Evolutionary conservation across 345 rosid species (phyloP), one percentile per base, ranked within the genome.

Genomic region (Adansonia digitata): DNA sequence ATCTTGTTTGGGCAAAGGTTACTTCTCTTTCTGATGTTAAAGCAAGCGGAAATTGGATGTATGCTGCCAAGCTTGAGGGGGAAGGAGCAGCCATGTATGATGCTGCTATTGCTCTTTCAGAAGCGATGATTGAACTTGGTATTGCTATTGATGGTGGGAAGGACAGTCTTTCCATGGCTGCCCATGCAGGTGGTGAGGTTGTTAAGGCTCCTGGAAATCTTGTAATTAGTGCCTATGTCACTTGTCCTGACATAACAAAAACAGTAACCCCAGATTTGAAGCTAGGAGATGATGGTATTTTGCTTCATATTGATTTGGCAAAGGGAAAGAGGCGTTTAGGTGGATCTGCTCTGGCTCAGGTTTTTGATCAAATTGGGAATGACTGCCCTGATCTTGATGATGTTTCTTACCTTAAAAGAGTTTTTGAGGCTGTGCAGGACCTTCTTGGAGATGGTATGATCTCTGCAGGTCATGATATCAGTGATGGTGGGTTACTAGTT

Each of bases 31-130:
- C 94, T 74, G 92, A 92, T 81, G 97, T 92, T 73, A 94, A 94
- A 81, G 97, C 97, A 1, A 94, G 97, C 67, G 97, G 97, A 37
- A 94, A 94, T 75, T 94, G 97, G 98, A 94, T 92, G 95, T 92
- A 92, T 78, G 98, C 98, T 70, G 98, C 98, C 56, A 94, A 92
- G 88, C 90, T 94, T 67, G 93, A 91, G 49, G 97, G 97, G 75
- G 97, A 94, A 86, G 98, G 98, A 49, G 92, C 97, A 71, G 92
- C 90, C 9, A 92, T 94, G 98, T 94, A 92, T 71, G 97, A 94
- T 82, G 98, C 95, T 74, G 97, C 97, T 3, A 81, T 65, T 31
- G 89, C 98, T 74, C 85, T 94, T 71, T 80, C 91, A 15, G 95
- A 91, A 78, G 93, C 98, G 5, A 91, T 94, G 97, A 91, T 91